Conservation (phyloP, 2,329 filamentous ascomycete species). For the Hypoxylon sp. region DNA sequence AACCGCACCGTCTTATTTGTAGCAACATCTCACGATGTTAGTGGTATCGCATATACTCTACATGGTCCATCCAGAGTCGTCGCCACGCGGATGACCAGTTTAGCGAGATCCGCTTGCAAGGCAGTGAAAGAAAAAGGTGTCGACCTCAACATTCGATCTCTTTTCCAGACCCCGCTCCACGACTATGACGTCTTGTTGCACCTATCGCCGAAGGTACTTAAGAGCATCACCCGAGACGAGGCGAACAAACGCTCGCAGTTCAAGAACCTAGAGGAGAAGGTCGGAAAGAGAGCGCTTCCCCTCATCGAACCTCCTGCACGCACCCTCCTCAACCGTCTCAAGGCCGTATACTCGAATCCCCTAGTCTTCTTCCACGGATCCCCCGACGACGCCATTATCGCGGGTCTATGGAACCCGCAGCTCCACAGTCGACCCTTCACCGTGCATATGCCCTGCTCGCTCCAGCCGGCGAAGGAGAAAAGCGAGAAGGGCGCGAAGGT, state of each 20-base stretch:
- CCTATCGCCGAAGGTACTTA: constrained; percentile 65
- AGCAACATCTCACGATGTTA: constrained; percentile 79
- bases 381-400: constrained; percentile 63
- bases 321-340: constrained; percentile 73
- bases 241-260: constrained; percentile 61
- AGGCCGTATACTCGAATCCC: constrained; percentile 70
- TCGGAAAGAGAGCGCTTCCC: constrained; percentile 50
- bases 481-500: constrained; percentile 45
- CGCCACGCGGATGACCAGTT: constrained; percentile 80
- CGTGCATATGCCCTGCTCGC: constrained; percentile 74
- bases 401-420: constrained; percentile 67
- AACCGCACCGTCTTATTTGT: constrained; percentile 83
- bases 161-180: constrained; percentile 76
- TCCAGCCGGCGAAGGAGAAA: constrained; percentile 57
- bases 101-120: constrained; percentile 79
- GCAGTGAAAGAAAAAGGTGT: constrained; percentile 63
- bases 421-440: constrained; percentile 69
- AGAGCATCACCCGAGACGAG: constrained; percentile 50
- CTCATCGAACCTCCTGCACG: constrained; percentile 68
- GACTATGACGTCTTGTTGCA: constrained; percentile 91
- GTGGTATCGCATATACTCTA: constrained; percentile 82
- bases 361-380: constrained; percentile 83
- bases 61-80: constrained; percentile 79
- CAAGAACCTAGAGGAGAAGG: constrained; percentile 80
- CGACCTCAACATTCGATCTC: constrained; percentile 60